Evolutionary conservation across 805 yeast species (phyloP).

Genomic region (Pichia paraexigua): DNA sequence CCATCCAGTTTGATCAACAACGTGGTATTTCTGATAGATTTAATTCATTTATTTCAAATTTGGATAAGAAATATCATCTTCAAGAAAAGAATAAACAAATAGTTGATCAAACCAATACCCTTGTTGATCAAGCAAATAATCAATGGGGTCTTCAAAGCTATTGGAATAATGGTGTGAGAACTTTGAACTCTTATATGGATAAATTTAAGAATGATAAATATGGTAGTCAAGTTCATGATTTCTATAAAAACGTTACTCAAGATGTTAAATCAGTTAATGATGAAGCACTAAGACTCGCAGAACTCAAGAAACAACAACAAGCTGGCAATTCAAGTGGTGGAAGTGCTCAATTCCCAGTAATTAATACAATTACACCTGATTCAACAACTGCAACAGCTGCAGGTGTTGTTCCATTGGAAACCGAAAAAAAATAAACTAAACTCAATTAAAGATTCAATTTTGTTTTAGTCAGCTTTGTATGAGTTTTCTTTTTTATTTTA

Average conservation of each 20-base stretch:
- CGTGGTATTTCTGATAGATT: constrained; percentile 55
- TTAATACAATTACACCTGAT: constrained; percentile 17
- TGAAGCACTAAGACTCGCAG: constrained; percentile 68
- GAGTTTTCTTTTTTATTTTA: neutral
- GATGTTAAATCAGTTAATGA: constrained; percentile 60
- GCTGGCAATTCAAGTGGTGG: neutral
- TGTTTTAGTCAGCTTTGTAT: neutral
- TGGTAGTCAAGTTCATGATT: constrained; percentile 54
- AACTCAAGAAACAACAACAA: constrained; percentile 35
- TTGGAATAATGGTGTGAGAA: constrained; percentile 30
- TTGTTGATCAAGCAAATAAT: constrained; percentile 29
- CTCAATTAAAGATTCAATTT: neutral
- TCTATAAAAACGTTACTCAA: constrained; percentile 46
- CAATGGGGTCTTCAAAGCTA: constrained; percentile 35
- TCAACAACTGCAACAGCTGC: constrained; percentile 18
- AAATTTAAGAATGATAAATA: constrained; percentile 37
- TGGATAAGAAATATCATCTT: constrained; percentile 57
- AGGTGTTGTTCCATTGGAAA: constrained; percentile 20
- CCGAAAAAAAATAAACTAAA: constrained; percentile 12
- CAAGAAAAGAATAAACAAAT: constrained; percentile 37
- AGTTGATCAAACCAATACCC: constrained; percentile 5
- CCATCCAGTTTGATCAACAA: constrained; percentile 55
- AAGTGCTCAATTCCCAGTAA: constrained; percentile 4
- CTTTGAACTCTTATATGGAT: constrained; percentile 39
- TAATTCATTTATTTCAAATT: constrained; percentile 41